Evolutionary conservation across 495 filamentous ascomycete genomes (phyloP), one percentile per base, ranked within the genome.

Genomic region (Lasiosphaeria hispida): DNA sequence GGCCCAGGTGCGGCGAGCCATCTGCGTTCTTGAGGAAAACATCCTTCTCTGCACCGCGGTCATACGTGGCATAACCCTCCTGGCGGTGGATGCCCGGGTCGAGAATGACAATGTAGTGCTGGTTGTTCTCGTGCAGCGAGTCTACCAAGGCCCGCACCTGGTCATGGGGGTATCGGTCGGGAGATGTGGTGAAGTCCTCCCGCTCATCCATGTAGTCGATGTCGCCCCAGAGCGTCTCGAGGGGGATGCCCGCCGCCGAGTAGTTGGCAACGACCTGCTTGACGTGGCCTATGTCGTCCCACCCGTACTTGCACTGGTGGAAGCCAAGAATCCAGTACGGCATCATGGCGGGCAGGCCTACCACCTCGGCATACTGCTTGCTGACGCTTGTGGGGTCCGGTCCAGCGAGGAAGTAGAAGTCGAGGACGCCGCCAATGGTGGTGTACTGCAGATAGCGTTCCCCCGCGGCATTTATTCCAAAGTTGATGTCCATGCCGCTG

Each of bases 211-310:
- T 91, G 69, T 92, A 91, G 62, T 92, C 84, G 55, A 94, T 94
- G 64, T 94, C 90, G 1, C 86, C 92, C 91, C 92, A 96, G 82
- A 94, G 88, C 0, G 88, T 92, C 71, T 96, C 91, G 6, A 96
- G 72, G 0, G 91, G 91, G 57, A 96, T 95, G 1, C 72, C 75
- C 10, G 90, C 90, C 7, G 76, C 70, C 51, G 82, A 86, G 71
- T 96, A 94, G 69, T 94, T 95, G 51, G 84, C 82, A 10, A 93
- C 83, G 1, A 87, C 90, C 57, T 89, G 86, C 11, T 87, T 85
- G 15, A 95, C 83, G 17, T 88, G 81, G 55, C 80, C 90, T 48
- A 86, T 78, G 71, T 89, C 87, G 15, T 73, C 77, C 69, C 90
- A 92, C 36, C 90, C 91, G 61, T 92, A 94, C 64, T 87, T 80